These are phyloP conservation scores for Myriosclerotinia scirpicola DNA, from an alignment of 2,329 filamentous ascomycete genomes.

Conservation along the genomic window DNA sequence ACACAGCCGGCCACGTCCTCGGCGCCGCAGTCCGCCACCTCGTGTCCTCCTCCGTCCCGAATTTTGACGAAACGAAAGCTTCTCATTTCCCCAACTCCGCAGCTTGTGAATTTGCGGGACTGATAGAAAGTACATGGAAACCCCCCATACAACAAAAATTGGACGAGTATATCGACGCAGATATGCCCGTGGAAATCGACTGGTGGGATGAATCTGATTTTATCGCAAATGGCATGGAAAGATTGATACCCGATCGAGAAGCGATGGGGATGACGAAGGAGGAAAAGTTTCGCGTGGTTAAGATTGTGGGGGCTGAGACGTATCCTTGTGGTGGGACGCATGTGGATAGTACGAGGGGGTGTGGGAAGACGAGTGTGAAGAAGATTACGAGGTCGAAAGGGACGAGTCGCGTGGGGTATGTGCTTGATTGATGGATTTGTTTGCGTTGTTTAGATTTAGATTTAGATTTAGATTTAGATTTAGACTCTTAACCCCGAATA, in stretches of 20 bases:
- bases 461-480: neutral
- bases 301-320: slow-evolving; percentile 65
- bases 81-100: slow-evolving; percentile 69
- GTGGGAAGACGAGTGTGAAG: slow-evolving; percentile 62
- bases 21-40: slow-evolving; percentile 65
- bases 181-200: slow-evolving; percentile 61
- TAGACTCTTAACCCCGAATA: neutral
- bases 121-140: slow-evolving; percentile 64
- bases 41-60: slow-evolving; percentile 47
- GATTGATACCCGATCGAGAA: slow-evolving; percentile 54
- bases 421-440: neutral
- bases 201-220: slow-evolving; percentile 70
- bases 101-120: slow-evolving; percentile 65
- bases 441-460: neutral
- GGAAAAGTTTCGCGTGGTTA: slow-evolving; percentile 61
- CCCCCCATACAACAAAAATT: slow-evolving; percentile 60
- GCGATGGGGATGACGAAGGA: slow-evolving; percentile 45
- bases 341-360: slow-evolving; percentile 59
- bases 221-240: slow-evolving; percentile 51
- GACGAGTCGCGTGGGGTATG: slow-evolving; percentile 52
- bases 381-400: slow-evolving; percentile 68
- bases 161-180: slow-evolving; percentile 56
- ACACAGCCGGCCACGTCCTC: slow-evolving; percentile 73
- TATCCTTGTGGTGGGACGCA: slow-evolving; percentile 79
- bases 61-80: slow-evolving; percentile 68